Evolutionary conservation across 1,284 basidiomycete genomes (phyloP), one percentile per base, ranked within the genome.

Genomic region (Sanghuangporus baumii): DNA sequence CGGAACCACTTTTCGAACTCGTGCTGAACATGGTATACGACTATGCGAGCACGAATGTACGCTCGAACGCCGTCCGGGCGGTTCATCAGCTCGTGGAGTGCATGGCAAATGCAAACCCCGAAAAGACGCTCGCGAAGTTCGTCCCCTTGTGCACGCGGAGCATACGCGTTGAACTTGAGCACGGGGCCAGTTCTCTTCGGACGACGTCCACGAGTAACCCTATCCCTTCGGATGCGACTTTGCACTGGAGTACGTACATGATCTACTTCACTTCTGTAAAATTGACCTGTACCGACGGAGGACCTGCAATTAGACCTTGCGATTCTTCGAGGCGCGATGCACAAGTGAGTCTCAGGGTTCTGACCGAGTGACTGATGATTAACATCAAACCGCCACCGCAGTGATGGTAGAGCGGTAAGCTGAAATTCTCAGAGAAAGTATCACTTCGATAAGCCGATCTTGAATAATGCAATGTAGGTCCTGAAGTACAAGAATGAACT

Each of bases 71-170:
- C 18, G 91, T 94, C 23, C 86, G 91, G 62, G 91, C 89, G 2
- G 89, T 95, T 16, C 93, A 94, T 70, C 88, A 93, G 67, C 79
- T 98, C 2, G 88, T 96, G 26, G 87, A 91, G 72, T 94, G 91
- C 71, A 85, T 97, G 41, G 88, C 94, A 3, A 89, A 93, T 59
- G 90, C 89, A 18, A 80, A 93, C 71, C 85, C 92, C 6, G 76
- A 74, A 55, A 93, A 93, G 76, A 91, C 91, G 0, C 79, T 96
- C 56, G 82, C 81, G 20, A 87, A 84, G 66, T 88, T 96, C 71
- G 80, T 95, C 67, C 86, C 88, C 0, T 83, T 92, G 52, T 94
- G 91, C 73, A 77, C 81, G 36, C 75, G 78, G 38, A 89, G 88
- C 65, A 94, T 97, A 68, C 78, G 80, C 3, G 74, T 77, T 5